Conservation (phyloP, 2,329 filamentous ascomycete species). For the Proliferodiscus dingleyae region DNA sequence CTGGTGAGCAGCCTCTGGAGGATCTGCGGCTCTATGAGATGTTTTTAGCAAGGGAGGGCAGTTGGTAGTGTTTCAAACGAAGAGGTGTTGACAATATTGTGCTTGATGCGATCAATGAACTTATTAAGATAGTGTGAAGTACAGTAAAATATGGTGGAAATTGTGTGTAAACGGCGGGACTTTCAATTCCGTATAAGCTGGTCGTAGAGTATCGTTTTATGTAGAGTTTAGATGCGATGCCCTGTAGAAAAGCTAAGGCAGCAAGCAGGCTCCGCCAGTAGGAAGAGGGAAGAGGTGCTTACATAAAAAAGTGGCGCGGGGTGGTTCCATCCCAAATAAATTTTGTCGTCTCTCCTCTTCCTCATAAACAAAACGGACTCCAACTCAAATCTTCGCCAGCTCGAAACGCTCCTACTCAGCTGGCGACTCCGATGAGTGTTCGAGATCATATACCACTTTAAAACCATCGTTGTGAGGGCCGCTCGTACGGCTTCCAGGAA, state of each 20-base stretch:
- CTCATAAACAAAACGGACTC: constrained; percentile 55
- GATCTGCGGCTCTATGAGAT: constrained; percentile 14
- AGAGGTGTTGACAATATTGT: background rate
- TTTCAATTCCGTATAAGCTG: constrained; percentile 3
- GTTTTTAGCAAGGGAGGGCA: constrained; percentile 12
- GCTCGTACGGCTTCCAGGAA: constrained; percentile 56
- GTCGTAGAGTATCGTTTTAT: background rate
- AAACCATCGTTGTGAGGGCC: constrained; percentile 79
- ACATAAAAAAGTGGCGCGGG: too few relatives aligned
- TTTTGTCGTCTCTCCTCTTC: constrained; percentile 37
- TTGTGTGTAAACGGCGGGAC: background rate
- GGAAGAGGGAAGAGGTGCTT: too few relatives aligned
- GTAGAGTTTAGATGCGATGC: too few relatives aligned
- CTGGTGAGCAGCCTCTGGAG: constrained; percentile 13
- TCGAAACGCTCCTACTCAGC: constrained; percentile 50
- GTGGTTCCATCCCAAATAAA: too few relatives aligned
- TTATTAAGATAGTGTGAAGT: background rate
- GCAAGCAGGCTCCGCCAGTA: too few relatives aligned
- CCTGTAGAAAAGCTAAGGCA: too few relatives aligned
- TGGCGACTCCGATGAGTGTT: constrained; percentile 69
- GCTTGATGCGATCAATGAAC: background rate
- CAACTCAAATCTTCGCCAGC: constrained; percentile 71
- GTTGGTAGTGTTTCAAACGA: constrained; percentile 6
- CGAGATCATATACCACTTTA: constrained; percentile 67
- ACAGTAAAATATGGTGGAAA: constrained; percentile 1